Base-by-base conservation (phyloP, 2,329 filamentous ascomycete genomes). In the Aspergillus terreus region DNA sequence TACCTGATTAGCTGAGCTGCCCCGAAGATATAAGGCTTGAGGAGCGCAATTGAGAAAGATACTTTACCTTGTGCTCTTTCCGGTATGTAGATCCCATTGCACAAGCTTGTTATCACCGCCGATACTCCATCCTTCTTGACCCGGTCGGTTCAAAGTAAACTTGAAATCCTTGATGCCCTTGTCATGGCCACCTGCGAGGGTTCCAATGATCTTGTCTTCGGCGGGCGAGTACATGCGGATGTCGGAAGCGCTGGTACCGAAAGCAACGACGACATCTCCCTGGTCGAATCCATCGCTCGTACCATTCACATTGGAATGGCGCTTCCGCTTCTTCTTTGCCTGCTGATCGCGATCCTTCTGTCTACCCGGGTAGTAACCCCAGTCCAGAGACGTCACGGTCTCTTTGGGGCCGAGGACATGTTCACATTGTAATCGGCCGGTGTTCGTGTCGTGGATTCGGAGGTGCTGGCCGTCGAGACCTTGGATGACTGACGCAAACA, bases 401-500 rank as follows among this genome's bases (percentile, higher is more conserved):
- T 76, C 71, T 56, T 74, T 76, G 25, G 76, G 70, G 45, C 68
- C 71, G 51, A 78, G 63, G 6, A 72, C 69, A 69, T 79, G 71
- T 60, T 80, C 77, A 60, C 76, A 79, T 52, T 75, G 75, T 57
- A 80, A 67, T 35, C 74, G 72, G 44, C 75, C 76, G 36, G 76
- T 78, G 51, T 65, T 71, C 40, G 75, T 76, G 57, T 79, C 76
- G 63, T 80, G 78, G 47, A 80, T 76, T 52, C 78, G 75, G 48
- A 80, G 66, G 56, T 78, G 76, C 56, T 80, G 76, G 44, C 72
- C 73, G 64, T 78, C 77, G 32, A 80, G 72, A 19, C 76, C 76
- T 59, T 79, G 77, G 46, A 80, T 78, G 50, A 79, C 75, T 14
- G 78, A 80, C 17, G 78, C 78, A 63, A 80, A 80, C 35, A 80